A percentile compares a stretch with the other conserved stretches of the same genome.
Conservation (phyloP, 768 basidiomycete species). For the Lactarius vividus region DNA sequence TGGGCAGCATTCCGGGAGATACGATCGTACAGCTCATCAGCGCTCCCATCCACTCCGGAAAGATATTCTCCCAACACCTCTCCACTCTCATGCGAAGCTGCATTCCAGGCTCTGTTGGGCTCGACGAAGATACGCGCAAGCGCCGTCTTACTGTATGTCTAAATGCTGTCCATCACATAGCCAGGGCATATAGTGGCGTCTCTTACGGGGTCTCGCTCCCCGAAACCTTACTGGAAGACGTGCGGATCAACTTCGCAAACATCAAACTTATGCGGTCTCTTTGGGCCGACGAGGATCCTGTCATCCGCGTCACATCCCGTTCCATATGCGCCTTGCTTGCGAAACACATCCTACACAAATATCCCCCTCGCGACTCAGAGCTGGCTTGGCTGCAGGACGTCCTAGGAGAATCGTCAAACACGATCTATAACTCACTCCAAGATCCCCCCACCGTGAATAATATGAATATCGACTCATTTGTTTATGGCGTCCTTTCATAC, state of each 20-base stretch:
- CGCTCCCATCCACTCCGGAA: background rate
- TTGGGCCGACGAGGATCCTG: background rate
- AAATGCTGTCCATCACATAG: background rate
- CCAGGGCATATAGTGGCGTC: background rate
- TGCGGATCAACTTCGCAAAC: background rate
- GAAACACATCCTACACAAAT: background rate
- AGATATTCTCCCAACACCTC: background rate
- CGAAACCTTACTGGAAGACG: background rate
- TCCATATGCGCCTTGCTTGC: background rate
- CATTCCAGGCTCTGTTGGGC: background rate
- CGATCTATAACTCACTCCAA: background rate
- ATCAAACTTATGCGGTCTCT: background rate
- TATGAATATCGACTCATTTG: background rate
- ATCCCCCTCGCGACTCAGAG: background rate
- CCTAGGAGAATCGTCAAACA: background rate
- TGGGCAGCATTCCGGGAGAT: conserved; percentile 4
- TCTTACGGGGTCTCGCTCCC: background rate
- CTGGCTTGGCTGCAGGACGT: background rate
- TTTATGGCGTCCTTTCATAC: background rate
- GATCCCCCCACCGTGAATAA: background rate
- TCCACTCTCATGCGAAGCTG: conserved; percentile 10
- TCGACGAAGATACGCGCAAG: background rate
- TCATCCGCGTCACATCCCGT: background rate
- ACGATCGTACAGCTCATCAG: conserved; percentile 1
- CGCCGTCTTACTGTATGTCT: conserved; percentile 1